Conservation (phyloP, 2,329 filamentous ascomycete genomes). For the Colletotrichum cordylinicola region DNA sequence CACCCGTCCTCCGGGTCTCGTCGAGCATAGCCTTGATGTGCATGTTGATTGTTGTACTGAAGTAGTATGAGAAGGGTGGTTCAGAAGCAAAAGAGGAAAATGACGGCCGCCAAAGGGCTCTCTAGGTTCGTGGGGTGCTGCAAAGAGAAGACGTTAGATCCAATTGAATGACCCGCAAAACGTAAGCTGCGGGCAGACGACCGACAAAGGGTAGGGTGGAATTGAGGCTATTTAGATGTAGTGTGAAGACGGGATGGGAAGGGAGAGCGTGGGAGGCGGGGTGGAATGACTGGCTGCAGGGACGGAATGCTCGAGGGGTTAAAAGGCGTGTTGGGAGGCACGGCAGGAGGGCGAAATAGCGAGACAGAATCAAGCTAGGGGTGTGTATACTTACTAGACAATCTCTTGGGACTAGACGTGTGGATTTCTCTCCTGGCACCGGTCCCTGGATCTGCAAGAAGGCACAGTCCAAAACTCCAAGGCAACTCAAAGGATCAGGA, state of each 20-base stretch:
- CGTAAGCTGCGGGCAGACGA: neutral
- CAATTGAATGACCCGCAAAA: neutral
- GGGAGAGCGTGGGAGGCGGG: neutral
- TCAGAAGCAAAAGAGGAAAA: neutral
- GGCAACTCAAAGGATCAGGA: neutral
- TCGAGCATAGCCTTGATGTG: conserved; percentile 93
- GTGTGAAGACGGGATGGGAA: neutral
- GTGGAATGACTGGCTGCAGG: neutral
- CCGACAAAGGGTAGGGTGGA: neutral
- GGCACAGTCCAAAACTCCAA: neutral
- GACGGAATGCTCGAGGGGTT: conserved; percentile 15
- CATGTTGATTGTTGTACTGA: conserved; percentile 61
- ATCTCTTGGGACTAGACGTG: neutral
- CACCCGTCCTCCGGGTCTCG: conserved; percentile 78
- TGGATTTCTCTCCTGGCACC: conserved; percentile 8
- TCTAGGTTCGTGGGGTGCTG: conserved; percentile 5
- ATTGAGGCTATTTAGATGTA: conserved; percentile 5
- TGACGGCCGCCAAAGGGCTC: conserved; percentile 3
- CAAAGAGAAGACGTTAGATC: neutral
- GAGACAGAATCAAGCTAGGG: conserved; percentile 6
- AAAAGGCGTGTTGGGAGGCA: conserved; percentile 2
- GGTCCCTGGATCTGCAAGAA: neutral
- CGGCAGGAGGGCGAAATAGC: neutral
- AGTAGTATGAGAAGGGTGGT: neutral
- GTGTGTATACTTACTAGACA: conserved; percentile 5